Base-by-base conservation (phyloP, 225 moss, liverwort and hornwort genomes). In the Bryoerythrophyllum caledonicum region DNA sequence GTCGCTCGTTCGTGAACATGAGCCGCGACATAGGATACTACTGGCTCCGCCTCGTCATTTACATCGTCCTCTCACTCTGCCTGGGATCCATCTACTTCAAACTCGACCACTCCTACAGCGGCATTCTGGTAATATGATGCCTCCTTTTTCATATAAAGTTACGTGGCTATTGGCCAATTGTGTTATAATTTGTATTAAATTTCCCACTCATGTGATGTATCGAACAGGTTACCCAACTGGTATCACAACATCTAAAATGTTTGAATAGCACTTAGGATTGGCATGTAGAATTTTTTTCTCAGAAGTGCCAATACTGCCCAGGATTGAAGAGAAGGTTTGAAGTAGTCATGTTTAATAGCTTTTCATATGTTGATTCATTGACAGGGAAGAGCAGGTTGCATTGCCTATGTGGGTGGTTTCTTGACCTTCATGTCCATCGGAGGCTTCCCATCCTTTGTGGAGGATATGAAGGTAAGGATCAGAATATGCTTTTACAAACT, bases 401-500 rank as follows among this genome's bases (percentile, higher is more conserved):
- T 92, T 68, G 87, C 94, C 1, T 94, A 90, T 67, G 85, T 92
- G 11, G 92, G 92, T 40, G 94, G 94, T 0, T 94, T 94, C 73
- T 66, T 94, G 77, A 94, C 94, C 10, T 94, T 94, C 82, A 94
- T 94, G 94, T 94, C 94, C 8, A 94, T 94, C 57, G 94, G 94
- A 41, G 94, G 94, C 40, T 94, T 94, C 68, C 94, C 94, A 46
- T 94, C 94, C 10, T 94, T 94, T 51, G 91, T 92, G n/a, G 94
- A 94, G 73, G 94, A 94, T 74, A 92, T 94, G 92, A 94, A 91
- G 94, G 94, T 55, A 21, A 34, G 15, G n/a, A 54, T 7, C 16
- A 4, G 27, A 44, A 17, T 63, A 49, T 57, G 37, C 19, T 19
- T 6, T 1, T 19, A 49, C 17, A 49, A 7, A 49, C 1, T 19